Percentiles rank a stretch among this genome's conserved stretches.
phyloP scores from a whole-genome alignment of 2,329 filamentous ascomycete genomes.

The Phaeosphaeriaceae sp. region DNA sequence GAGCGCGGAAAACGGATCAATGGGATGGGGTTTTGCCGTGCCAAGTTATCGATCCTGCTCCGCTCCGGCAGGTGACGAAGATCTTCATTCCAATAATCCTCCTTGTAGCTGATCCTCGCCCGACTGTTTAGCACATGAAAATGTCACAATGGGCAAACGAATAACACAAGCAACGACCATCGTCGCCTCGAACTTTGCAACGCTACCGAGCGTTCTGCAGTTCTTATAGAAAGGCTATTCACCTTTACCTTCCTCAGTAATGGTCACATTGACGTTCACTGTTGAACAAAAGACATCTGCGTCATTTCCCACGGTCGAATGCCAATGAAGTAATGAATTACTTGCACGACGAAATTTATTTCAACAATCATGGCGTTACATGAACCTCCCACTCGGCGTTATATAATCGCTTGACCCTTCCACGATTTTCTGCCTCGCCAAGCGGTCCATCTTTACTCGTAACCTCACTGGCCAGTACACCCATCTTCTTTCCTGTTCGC shows the following conservation, averaged over 20 bases:
- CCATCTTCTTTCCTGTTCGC: constrained; percentile 49
- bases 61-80: background rate
- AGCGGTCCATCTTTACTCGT: constrained; percentile 49
- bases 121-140: background rate
- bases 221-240: too few relatives aligned
- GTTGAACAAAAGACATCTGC: too few relatives aligned
- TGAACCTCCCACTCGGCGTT: constrained; percentile 55
- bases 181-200: too few relatives aligned
- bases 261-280: too few relatives aligned
- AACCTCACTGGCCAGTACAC: constrained; percentile 60
- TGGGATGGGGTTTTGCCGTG: background rate
- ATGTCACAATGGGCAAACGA: background rate
- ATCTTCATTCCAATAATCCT: background rate
- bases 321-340: background rate
- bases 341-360: background rate
- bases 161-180: background rate
- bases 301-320: background rate
- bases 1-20: background rate
- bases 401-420: constrained; percentile 29
- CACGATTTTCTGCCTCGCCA: constrained; percentile 34
- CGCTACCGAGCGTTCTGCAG: too few relatives aligned
- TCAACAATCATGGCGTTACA: constrained; percentile 40
- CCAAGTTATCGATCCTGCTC: background rate
- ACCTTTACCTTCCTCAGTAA: too few relatives aligned
- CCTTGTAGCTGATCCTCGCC: background rate